Base-by-base conservation (phyloP, 2,329 filamentous ascomycete species). In the Aspergillus flavus region DNA sequence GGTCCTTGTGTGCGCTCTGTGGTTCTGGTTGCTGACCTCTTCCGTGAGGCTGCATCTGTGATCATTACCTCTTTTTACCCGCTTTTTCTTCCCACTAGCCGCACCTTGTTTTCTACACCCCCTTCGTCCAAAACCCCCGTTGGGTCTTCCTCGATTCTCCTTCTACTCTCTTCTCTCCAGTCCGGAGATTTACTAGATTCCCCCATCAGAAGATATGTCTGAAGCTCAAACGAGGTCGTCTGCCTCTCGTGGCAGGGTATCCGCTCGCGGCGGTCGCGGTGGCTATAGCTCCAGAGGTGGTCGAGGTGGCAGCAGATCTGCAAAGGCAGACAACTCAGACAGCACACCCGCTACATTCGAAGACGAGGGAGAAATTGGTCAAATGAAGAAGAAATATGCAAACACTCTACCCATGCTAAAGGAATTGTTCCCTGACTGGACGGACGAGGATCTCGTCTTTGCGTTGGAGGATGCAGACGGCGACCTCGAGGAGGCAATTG, bases 401-500 rank as follows among this genome's bases (percentile, higher is more conserved):
- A 83, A 84, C 74, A 92, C 94, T 82, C 87, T 97, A 72, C 84
- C 85, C 66, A 88, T 90, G 73, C 89, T 99, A 78, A 93, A 92
- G 82, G 94, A 97, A 79, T 89, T 98, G 83, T 97, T 97, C 83
- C 89, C 92, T 64, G 91, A 93, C 80, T 98, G 94, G 95, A 94
- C 93, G 72, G 92, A 97, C 75, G 92, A 94, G 79, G 94, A 98
- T 79, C 88, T 98, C 68, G 88, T 98, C 68, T 95, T 95, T 78
- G 94, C 94, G 66, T 85, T 99, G 64, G 89, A 96, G 79, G 95
- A 99, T 83, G 80, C 80, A 54, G 77, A 82, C 64, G 82, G 82
- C 66, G 80, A 82, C 67, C 75, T 83, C 43, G 79, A 82, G 67
- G 76, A 76, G 64, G 81, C 81, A 67, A 81, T 83, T 76, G 81